Percentiles rank a stretch among this genome's conserved stretches.
These are phyloP conservation scores for Cladosporium cucumerinum DNA, from an alignment of 2,329 filamentous ascomycete species.

Conservation along the genomic window DNA sequence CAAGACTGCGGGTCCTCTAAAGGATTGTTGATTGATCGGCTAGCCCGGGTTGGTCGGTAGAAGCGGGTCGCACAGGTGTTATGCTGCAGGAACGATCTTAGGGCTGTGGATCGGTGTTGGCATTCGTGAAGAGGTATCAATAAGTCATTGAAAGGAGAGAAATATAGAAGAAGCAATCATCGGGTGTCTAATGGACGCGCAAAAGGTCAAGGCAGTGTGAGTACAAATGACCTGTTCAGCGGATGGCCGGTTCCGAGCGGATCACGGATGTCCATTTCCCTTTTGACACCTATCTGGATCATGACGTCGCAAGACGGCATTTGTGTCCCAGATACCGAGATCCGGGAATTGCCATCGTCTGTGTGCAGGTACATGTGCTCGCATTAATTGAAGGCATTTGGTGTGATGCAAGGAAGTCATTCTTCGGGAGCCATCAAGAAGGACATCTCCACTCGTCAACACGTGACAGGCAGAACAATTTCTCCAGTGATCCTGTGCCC, in stretches of 20 bases:
- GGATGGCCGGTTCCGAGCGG: not conserved
- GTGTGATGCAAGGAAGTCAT: not conserved
- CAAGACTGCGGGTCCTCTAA: not conserved
- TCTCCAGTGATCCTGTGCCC: not conserved
- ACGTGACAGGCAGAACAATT: not conserved
- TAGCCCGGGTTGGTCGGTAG: not conserved
- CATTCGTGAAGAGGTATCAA: not conserved
- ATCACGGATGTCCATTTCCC: not conserved
- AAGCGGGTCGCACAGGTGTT: not conserved
- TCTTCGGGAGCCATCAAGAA: not conserved
- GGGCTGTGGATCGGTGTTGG: not conserved
- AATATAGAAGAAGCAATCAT: not conserved
- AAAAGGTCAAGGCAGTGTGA: not conserved
- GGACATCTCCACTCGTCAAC: not conserved
- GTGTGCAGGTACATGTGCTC: not conserved
- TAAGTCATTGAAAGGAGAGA: not conserved
- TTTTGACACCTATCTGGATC: not conserved
- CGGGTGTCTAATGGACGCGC: not conserved
- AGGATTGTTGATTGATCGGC: not conserved
- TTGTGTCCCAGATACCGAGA: not conserved
- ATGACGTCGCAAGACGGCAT: constrained; percentile 1
- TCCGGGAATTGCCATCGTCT: not conserved
- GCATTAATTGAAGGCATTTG: not conserved
- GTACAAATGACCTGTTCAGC: not conserved
- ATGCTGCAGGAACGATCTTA: constrained; percentile 6